These are phyloP conservation scores for Leucogyrophana mollusca DNA, from an alignment of 768 basidiomycete species.

Conservation along the genomic window DNA sequence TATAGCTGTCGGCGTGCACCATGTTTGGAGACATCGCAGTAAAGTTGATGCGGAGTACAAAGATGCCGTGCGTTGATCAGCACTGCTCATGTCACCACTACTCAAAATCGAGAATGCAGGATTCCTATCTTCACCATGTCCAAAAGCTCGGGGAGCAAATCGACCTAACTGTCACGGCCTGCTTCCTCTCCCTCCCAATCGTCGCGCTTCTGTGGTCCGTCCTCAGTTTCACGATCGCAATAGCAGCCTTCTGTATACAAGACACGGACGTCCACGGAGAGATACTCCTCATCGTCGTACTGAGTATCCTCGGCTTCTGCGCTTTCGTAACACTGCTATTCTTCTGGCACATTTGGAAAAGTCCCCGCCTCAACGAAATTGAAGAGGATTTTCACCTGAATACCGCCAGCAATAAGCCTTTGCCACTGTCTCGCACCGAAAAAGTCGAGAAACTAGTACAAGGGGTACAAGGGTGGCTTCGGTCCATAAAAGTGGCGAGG, in stretches of 20 bases:
- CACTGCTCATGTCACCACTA: too few relatives aligned
- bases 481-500: too few relatives aligned
- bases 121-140: slow-evolving; percentile 14
- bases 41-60: slow-evolving; percentile 11
- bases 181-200: slow-evolving; percentile 22
- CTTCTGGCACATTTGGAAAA: slow-evolving; percentile 26
- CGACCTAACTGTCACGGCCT: slow-evolving; percentile 19
- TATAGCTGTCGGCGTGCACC: slow-evolving; percentile 14
- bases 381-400: slow-evolving; percentile 1
- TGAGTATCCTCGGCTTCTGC: slow-evolving; percentile 9
- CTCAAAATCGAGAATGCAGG: too few relatives aligned
- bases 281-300: slow-evolving; percentile 11
- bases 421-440: too few relatives aligned
- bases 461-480: too few relatives aligned
- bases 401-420: too few relatives aligned
- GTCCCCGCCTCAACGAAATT: slow-evolving; percentile 4
- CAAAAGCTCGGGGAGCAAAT: slow-evolving; percentile 5
- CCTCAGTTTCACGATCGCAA: slow-evolving; percentile 17
- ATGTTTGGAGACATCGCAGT: slow-evolving; percentile 16
- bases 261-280: slow-evolving; percentile 4
- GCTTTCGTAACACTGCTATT: slow-evolving; percentile 14
- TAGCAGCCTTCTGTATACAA: slow-evolving; percentile 18
- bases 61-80: slow-evolving; percentile 18
- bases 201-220: slow-evolving; percentile 22
- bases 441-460: too few relatives aligned